Evolutionary conservation across 225 moss, liverwort and hornwort species (phyloP).

Genomic region (Polytrichum commune): DNA sequence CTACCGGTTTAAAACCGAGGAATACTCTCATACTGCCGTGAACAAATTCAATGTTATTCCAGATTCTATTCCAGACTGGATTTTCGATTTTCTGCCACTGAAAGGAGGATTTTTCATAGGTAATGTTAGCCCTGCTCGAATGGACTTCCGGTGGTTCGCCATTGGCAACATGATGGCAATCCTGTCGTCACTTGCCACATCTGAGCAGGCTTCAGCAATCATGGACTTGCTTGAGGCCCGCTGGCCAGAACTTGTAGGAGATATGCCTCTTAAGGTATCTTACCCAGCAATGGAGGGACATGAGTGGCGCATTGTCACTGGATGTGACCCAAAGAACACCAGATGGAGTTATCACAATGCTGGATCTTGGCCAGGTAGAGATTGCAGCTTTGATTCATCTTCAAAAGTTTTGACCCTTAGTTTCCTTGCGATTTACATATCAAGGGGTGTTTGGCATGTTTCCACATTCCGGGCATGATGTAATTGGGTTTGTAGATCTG

Average conservation of each 20-base stretch:
- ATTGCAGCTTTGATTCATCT: neutral
- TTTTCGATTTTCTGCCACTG: slow-evolving; percentile 88
- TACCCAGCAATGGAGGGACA: slow-evolving; percentile 84
- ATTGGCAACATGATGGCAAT: slow-evolving; percentile 93
- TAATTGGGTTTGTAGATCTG: too few relatives aligned
- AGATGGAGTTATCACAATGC: slow-evolving; percentile 98
- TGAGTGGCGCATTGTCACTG: slow-evolving; percentile 89
- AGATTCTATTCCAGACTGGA: slow-evolving; percentile 93
- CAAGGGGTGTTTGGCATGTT: neutral
- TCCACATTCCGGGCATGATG: too few relatives aligned
- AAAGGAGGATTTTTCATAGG: slow-evolving; percentile 94
- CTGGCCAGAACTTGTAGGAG: slow-evolving; percentile 87
- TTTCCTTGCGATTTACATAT: slow-evolving; percentile 3
- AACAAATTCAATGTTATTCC: slow-evolving; percentile 97
- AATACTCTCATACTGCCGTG: slow-evolving; percentile 91
- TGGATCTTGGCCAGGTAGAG: slow-evolving; percentile 90
- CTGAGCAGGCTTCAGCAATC: slow-evolving; percentile 78
- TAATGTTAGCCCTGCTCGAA: slow-evolving; percentile 91
- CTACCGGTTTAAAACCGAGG: slow-evolving; percentile 93
- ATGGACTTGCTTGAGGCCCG: slow-evolving; percentile 92
- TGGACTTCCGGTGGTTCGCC: slow-evolving; percentile 98
- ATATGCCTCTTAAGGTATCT: slow-evolving; percentile 86
- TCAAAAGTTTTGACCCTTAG: neutral
- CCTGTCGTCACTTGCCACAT: slow-evolving; percentile 73
- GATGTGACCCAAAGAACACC: slow-evolving; percentile 94